Conservation (phyloP, 495 filamentous ascomycete species). For the Penicillium paradoxum region DNA sequence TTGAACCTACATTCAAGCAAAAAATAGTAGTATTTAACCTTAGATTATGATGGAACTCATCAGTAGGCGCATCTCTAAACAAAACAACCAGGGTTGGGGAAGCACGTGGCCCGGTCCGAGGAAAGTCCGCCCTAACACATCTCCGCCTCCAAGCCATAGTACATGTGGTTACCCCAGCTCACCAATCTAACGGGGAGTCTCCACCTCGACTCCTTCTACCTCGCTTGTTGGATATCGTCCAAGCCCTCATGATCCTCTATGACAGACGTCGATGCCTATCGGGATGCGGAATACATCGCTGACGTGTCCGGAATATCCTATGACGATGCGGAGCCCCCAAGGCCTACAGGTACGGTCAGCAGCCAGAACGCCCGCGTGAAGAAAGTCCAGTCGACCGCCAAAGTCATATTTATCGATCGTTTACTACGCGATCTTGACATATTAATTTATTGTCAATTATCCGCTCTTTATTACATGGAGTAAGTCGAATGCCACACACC, state of each 20-base stretch:
- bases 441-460: conserved; percentile 74
- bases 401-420: conserved; percentile 60
- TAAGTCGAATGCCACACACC: conserved; percentile 35
- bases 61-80: background rate
- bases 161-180: conserved; percentile 4
- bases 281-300: conserved; percentile 50
- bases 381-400: conserved; percentile 36
- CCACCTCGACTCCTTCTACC: conserved; percentile 6
- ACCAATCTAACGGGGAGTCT: conserved; percentile 7
- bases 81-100: background rate
- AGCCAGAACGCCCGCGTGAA: conserved; percentile 32
- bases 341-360: conserved; percentile 13
- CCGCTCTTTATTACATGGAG: conserved; percentile 88
- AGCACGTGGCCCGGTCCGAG: conserved; percentile 24
- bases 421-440: conserved; percentile 72
- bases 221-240: conserved; percentile 19
- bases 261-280: conserved; percentile 46
- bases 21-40: too few species aligned
- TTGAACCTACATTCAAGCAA: background rate
- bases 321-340: conserved; percentile 25
- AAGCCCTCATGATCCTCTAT: conserved; percentile 49
- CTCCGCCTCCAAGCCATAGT: conserved; percentile 15
- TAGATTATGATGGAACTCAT: too few species aligned
- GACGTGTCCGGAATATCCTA: conserved; percentile 44
- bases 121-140: conserved; percentile 21